A percentile compares a stretch with the other conserved stretches of the same genome.
These are phyloP conservation scores for Zychaea mexicana DNA, from an alignment of 371 early-diverging fungal species.

Conservation along the genomic window DNA sequence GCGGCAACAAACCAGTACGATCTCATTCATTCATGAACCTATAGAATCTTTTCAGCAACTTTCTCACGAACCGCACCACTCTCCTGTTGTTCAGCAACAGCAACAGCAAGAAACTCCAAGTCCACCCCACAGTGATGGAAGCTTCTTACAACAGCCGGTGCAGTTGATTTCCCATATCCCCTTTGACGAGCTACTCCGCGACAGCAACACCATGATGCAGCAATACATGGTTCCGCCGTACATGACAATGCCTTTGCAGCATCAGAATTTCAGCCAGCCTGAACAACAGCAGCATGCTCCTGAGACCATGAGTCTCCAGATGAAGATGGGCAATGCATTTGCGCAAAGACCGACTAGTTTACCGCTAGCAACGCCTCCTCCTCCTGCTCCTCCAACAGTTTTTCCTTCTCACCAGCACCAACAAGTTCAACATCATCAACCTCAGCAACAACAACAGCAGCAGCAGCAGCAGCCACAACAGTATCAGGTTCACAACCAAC, in stretches of 20 bases:
- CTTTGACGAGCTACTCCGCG: not conserved
- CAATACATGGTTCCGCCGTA: constrained; percentile 9
- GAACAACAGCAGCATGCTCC: not conserved
- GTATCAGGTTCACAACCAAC: too few relatives aligned
- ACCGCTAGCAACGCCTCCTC: not conserved
- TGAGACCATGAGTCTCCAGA: constrained; percentile 6
- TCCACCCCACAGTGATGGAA: not conserved
- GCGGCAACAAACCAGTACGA: not conserved
- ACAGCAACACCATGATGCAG: not conserved
- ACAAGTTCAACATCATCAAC: not conserved
- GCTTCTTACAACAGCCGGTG: not conserved
- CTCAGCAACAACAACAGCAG: not conserved
- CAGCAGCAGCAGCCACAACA: too few relatives aligned
- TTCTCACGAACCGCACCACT: not conserved
- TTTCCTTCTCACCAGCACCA: not conserved
- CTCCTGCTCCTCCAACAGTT: not conserved
- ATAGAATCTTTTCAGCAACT: not conserved
- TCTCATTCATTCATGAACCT: constrained; percentile 20
- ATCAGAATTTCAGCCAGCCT: not conserved
- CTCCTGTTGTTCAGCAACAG: not conserved
- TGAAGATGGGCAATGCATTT: constrained; percentile 8
- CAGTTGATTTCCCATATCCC: not conserved
- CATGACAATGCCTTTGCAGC: not conserved
- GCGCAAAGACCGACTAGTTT: constrained; percentile 5
- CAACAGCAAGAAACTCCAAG: not conserved